Evolutionary conservation across 2,329 filamentous ascomycete genomes (phyloP).

Genomic region (Monosporascus ibericus): DNA sequence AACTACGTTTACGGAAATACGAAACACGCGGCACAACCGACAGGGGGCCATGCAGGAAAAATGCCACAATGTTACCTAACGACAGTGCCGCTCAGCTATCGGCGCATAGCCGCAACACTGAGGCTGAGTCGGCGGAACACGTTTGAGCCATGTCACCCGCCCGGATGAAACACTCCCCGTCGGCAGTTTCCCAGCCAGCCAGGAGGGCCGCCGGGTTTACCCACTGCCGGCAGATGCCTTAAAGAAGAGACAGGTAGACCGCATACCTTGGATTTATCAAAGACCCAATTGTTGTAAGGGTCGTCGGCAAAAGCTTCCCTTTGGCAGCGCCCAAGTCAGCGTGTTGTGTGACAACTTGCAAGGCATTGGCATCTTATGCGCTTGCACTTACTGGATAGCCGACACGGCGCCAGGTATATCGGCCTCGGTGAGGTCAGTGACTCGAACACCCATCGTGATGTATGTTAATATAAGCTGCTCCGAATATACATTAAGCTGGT

Average conservation of each 20-base stretch:
- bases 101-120: not conserved
- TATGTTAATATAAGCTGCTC: not conserved
- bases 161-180: not conserved
- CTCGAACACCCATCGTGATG: conserved; percentile 19
- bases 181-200: too few species aligned
- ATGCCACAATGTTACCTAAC: not conserved
- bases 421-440: conserved; percentile 21
- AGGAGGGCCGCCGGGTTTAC: too few species aligned
- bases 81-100: not conserved
- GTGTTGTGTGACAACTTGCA: not conserved
- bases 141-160: too few species aligned
- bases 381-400: conserved; percentile 24
- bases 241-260: not conserved
- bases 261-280: conserved; percentile 24
- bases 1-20: too few species aligned
- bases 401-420: conserved; percentile 25
- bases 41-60: too few species aligned
- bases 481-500: too few species aligned
- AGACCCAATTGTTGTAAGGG: conserved; percentile 29
- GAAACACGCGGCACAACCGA: too few species aligned
- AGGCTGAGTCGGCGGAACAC: not conserved
- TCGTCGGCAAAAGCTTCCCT: conserved; percentile 27
- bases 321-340: conserved; percentile 10
- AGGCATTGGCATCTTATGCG: conserved; percentile 1
- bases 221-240: not conserved